Conservation (phyloP, 2,329 filamentous ascomycete genomes). For the Cladosporium sphaerospermum region DNA sequence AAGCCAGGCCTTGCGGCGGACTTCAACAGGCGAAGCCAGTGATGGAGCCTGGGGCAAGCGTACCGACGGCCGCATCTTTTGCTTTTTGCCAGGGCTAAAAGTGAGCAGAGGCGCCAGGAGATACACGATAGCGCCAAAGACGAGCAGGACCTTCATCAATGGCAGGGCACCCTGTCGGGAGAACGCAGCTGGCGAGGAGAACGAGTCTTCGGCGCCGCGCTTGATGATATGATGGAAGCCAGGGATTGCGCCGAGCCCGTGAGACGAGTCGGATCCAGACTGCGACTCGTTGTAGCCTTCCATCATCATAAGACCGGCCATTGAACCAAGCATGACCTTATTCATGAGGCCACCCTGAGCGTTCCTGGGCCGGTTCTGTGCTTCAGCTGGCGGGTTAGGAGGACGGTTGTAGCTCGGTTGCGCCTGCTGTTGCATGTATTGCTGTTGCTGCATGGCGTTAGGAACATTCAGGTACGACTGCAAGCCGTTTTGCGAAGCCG, state of each 20-base stretch:
- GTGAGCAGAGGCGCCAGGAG: slow-evolving; percentile 52
- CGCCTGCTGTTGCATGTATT: slow-evolving; percentile 29
- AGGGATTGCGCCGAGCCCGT: slow-evolving; percentile 39
- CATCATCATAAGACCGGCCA: slow-evolving; percentile 86
- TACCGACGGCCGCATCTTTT: slow-evolving; percentile 35
- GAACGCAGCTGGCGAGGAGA: slow-evolving; percentile 18
- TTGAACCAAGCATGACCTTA: slow-evolving; percentile 87
- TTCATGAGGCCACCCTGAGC: slow-evolving; percentile 48
- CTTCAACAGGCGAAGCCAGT: slow-evolving; percentile 73
- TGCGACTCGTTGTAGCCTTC: slow-evolving; percentile 64
- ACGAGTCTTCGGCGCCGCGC: slow-evolving; percentile 18
- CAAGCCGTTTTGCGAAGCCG: slow-evolving; percentile 20
- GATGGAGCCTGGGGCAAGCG: slow-evolving; percentile 54
- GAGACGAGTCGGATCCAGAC: slow-evolving; percentile 42
- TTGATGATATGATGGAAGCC: slow-evolving; percentile 26
- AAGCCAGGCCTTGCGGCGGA: slow-evolving; percentile 83
- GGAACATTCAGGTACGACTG: slow-evolving; percentile 24
- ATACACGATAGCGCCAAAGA: slow-evolving; percentile 51
- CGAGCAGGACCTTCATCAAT: slow-evolving; percentile 45
- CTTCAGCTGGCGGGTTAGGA: slow-evolving; percentile 27
- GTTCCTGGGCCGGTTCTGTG: slow-evolving; percentile 23
- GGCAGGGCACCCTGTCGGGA: slow-evolving; percentile 31
- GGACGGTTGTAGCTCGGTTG: slow-evolving; percentile 28
- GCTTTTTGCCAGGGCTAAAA: slow-evolving; percentile 51
- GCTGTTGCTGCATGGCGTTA: slow-evolving; percentile 23